These are phyloP conservation scores for Beverwykella pulmonaria DNA, from an alignment of 495 filamentous ascomycete genomes.

Conservation along the genomic window DNA sequence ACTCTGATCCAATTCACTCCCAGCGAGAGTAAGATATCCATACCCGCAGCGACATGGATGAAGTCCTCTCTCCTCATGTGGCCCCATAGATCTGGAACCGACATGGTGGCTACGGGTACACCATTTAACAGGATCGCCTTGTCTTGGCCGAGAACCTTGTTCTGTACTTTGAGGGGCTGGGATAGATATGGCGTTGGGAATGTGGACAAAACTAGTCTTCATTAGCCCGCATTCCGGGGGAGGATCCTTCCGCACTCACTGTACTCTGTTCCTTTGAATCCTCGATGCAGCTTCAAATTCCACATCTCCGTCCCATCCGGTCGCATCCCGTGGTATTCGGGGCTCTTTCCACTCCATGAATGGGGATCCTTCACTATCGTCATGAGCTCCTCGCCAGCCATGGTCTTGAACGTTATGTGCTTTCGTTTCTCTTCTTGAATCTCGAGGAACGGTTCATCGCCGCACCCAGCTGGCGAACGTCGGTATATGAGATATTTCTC, in stretches of 20 bases:
- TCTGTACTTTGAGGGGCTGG: not conserved
- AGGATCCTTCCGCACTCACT: not conserved
- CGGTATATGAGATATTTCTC: not conserved
- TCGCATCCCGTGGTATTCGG: not conserved
- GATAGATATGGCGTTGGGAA: not conserved
- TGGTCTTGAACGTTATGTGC: not conserved
- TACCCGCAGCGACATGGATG: conserved; percentile 3
- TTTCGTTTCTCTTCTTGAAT: not conserved
- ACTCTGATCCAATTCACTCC: conserved; percentile 7
- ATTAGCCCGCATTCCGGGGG: not conserved
- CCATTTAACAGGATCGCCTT: conserved; percentile 8
- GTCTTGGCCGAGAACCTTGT: conserved; percentile 1
- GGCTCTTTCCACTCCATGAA: not conserved
- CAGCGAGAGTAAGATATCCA: conserved; percentile 11
- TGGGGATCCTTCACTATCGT: not conserved
- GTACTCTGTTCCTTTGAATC: not conserved
- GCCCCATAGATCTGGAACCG: not conserved
- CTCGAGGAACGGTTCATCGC: not conserved
- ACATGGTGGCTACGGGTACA: not conserved
- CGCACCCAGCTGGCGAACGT: not conserved
- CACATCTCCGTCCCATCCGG: not conserved
- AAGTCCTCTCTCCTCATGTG: conserved; percentile 1
- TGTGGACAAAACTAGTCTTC: not conserved
- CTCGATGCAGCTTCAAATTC: not conserved
- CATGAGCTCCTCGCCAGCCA: conserved; percentile 1